These are phyloP conservation scores for Verticillium isaacii DNA, from an alignment of 2,329 filamentous ascomycete genomes.

Conservation along the genomic window DNA sequence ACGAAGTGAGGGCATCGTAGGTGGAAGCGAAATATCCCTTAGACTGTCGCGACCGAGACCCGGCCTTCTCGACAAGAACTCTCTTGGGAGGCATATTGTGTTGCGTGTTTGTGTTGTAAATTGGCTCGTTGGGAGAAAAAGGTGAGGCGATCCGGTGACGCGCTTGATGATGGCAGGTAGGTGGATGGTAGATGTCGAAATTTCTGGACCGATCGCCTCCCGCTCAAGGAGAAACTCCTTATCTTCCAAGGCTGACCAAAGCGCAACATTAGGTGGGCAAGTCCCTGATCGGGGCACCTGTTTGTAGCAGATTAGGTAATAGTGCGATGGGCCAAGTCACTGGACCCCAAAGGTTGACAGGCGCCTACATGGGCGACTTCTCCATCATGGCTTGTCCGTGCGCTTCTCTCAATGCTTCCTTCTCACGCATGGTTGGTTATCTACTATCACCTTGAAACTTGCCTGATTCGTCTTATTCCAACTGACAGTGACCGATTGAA, in stretches of 20 bases:
- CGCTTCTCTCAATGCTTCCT: no score
- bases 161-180: background rate
- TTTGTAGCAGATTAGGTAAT: no score
- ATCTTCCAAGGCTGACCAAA: background rate
- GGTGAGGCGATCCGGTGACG: background rate
- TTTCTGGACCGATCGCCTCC: constrained; percentile 12
- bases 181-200: constrained; percentile 13
- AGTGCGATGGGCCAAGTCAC: no score
- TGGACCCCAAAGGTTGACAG: no score
- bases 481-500: no score
- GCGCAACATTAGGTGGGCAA: no score
- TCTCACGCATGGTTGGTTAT: no score
- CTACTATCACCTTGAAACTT: no score
- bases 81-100: constrained; percentile 58
- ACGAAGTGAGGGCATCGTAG: constrained; percentile 58
- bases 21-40: constrained; percentile 52
- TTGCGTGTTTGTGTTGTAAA: background rate
- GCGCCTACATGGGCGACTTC: no score
- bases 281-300: no score
- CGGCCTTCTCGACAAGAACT: constrained; percentile 44
- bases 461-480: no score
- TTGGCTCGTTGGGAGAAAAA: background rate
- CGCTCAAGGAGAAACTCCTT: constrained; percentile 9
- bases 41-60: constrained; percentile 34
- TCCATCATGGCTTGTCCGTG: no score